Percentiles rank a stretch among this genome's conserved stretches.
Conservation (phyloP, 2,329 filamentous ascomycete species). For the Herpotrichia juniperi region DNA sequence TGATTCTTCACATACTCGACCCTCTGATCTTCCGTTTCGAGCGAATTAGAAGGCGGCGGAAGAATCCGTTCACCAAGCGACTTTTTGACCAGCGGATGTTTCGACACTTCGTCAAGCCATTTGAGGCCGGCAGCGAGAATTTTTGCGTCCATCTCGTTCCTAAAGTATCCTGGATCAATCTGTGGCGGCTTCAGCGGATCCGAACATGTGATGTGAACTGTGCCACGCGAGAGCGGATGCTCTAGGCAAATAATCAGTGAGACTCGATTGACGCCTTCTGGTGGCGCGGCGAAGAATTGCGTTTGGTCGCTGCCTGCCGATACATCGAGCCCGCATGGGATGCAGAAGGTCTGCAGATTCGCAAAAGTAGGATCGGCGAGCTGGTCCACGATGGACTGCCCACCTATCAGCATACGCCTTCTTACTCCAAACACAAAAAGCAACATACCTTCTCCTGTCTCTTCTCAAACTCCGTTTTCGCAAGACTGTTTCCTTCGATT, state of each 20-base stretch:
- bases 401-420: neutral
- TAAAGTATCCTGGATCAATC: conserved; percentile 16
- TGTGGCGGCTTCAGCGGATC: conserved; percentile 42
- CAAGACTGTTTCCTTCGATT: conserved; percentile 38
- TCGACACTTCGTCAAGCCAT: conserved; percentile 12
- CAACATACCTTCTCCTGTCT: conserved; percentile 34
- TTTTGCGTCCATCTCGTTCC: conserved; percentile 17
- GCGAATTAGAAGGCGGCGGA: conserved; percentile 10
- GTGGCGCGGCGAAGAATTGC: conserved; percentile 38
- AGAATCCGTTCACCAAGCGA: conserved; percentile 14
- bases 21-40: conserved; percentile 19
- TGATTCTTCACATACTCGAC: conserved; percentile 15
- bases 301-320: conserved; percentile 31
- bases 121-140: conserved; percentile 11
- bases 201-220: conserved; percentile 26
- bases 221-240: conserved; percentile 31
- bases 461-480: conserved; percentile 43
- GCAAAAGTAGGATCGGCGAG: conserved; percentile 17
- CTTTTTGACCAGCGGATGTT: conserved; percentile 7
- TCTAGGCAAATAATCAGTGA: conserved; percentile 12
- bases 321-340: conserved; percentile 37
- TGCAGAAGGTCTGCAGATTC: conserved; percentile 28
- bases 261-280: conserved; percentile 35
- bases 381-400: conserved; percentile 31
- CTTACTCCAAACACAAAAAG: neutral